A percentile compares a stretch with the other conserved stretches of the same genome.
These are phyloP conservation scores for Penicillium manginii DNA, from an alignment of 495 filamentous ascomycete species.

Conservation along the genomic window DNA sequence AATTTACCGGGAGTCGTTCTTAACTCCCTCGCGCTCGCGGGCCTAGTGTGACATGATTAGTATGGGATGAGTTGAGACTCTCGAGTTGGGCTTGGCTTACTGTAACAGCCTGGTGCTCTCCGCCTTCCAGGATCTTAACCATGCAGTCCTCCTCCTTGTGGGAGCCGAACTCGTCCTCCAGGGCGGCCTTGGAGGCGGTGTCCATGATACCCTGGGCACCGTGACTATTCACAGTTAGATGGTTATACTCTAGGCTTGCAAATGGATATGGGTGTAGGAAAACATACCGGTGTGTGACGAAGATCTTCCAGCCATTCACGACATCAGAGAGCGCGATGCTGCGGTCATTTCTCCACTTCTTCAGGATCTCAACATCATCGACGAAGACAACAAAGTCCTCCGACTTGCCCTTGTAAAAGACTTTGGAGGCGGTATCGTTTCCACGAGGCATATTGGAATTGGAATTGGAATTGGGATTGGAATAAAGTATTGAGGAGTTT, in stretches of 20 bases:
- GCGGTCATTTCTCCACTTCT: conserved; percentile 84
- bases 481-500: conserved; percentile 13
- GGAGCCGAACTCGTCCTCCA: conserved; percentile 90
- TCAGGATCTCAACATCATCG: conserved; percentile 68
- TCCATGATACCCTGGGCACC: conserved; percentile 83
- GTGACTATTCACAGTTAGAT: conserved; percentile 58
- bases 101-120: conserved; percentile 65
- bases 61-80: conserved; percentile 8
- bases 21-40: conserved; percentile 38
- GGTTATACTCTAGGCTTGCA: not conserved
- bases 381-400: conserved; percentile 94
- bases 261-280: not conserved
- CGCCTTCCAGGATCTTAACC: conserved; percentile 76
- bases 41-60: conserved; percentile 27
- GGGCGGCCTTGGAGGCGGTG: conserved; percentile 67
- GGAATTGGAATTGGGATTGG: conserved; percentile 6
- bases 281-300: conserved; percentile 85
- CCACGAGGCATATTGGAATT: conserved; percentile 71
- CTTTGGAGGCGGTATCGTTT: conserved; percentile 73
- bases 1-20: conserved; percentile 35
- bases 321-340: conserved; percentile 80
- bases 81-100: conserved; percentile 50
- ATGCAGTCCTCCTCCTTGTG: conserved; percentile 75
- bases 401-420: conserved; percentile 85
- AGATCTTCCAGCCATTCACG: conserved; percentile 87